Evolutionary conservation across 2,329 filamentous ascomycete genomes (phyloP), one percentile per base, ranked within the genome.

Genomic region (Aspergillus bombycis): DNA sequence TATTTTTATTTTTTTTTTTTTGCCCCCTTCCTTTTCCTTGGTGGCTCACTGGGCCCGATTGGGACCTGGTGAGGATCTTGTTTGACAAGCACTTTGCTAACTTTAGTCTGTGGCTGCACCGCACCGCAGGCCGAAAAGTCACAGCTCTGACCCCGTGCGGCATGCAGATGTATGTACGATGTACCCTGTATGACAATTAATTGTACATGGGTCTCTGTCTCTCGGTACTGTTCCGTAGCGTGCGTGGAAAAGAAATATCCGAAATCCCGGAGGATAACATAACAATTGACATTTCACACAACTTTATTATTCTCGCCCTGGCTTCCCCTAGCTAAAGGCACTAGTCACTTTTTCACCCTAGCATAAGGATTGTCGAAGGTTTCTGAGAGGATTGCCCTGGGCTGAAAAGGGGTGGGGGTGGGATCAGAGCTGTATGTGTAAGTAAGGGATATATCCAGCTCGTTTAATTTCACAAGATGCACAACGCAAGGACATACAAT

Each of bases 81-180:
- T 26, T 38, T 55, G 30, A 38, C 52, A 55, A 55, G 52, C 30
- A 55, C 32, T 55, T 34, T 16, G 50, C 50, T 34, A 34, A 23
- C 30, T n/a, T 36, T 54, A 54, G 50, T 23, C 28, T 23, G 5
- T 19, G 32, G 32, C 32, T 55, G 52, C 32, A n/a, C 32, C 21
- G 52, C 32, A n/a, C 32, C 21, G 52, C n/a, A 38, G 32, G 19
- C 32, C 4, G 14, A 11, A 16, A 54, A 54, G 28, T 54, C 23
- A 54, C 30, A 54, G 50, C 48, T 53, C 21, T 53, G 28, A 36
- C 52, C 52, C 52, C 52, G 32, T 55, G 52, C 52, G 21, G 52
- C 21, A 55, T 55, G 52, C 52, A 55, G 28, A 55, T 54, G 28
- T 45, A 45, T 48, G 45, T 48, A 48, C 6, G 12, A 41, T 26